Percentiles rank a stretch among this genome's conserved stretches.
These are phyloP conservation scores for Chalaropsis ovoidea DNA, from an alignment of 2,329 filamentous ascomycete species.

Conservation along the genomic window DNA sequence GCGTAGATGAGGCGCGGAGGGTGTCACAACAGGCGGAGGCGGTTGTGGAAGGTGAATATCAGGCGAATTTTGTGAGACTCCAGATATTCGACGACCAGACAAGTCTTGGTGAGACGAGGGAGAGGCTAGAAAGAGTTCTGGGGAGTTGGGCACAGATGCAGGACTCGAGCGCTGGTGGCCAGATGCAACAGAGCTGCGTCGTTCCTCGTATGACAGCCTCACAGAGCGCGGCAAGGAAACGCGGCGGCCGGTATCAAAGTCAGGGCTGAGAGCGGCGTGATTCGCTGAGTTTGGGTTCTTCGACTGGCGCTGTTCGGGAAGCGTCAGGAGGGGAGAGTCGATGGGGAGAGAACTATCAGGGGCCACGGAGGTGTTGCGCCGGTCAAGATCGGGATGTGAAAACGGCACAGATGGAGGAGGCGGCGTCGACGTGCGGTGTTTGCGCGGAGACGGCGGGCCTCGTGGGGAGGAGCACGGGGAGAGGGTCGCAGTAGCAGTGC, in stretches of 20 bases:
- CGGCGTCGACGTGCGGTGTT: conserved; percentile 45
- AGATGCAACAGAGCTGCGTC: conserved; percentile 27
- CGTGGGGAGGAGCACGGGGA: conserved; percentile 5
- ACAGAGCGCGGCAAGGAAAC: conserved; percentile 46
- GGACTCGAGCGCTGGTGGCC: background rate
- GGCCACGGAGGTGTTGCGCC: conserved; percentile 33
- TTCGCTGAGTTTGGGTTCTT: conserved; percentile 33
- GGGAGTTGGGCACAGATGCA: background rate
- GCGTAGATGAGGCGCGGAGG: conserved; percentile 28
- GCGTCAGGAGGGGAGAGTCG: conserved; percentile 43
- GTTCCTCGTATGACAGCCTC: conserved; percentile 45
- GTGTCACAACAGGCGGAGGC: conserved; percentile 16
- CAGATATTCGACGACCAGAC: background rate
- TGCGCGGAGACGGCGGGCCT: conserved; percentile 29
- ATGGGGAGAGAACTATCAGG: conserved; percentile 34
- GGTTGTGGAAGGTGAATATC: conserved; percentile 3
- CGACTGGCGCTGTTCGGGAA: conserved; percentile 42
- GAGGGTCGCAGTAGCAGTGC: conserved; percentile 25
- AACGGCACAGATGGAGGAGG: conserved; percentile 45
- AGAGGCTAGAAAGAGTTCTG: background rate
- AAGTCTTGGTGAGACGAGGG: background rate
- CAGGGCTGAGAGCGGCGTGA: conserved; percentile 44
- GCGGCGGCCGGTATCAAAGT: conserved; percentile 38
- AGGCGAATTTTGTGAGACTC: background rate
- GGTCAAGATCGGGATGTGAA: conserved; percentile 37